These are phyloP conservation scores for Capronia coronata DNA, from an alignment of 2,329 filamentous ascomycete genomes.

Conservation along the genomic window DNA sequence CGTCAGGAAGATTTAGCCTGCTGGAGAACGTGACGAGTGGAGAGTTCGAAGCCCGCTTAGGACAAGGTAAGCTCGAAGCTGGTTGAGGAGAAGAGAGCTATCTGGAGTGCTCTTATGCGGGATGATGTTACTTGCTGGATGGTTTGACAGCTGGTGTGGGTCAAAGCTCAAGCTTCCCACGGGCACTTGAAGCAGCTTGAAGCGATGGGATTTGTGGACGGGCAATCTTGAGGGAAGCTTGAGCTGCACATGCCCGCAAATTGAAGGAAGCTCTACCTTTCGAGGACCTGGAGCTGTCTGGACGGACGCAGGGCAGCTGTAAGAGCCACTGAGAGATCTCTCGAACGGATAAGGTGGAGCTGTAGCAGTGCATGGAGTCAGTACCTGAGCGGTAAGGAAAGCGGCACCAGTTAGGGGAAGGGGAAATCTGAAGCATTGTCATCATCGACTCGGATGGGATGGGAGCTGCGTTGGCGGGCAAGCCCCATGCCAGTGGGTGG, in stretches of 20 bases:
- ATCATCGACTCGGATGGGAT: too few species aligned
- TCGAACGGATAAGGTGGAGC: conserved; percentile 1
- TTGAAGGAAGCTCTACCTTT: background rate
- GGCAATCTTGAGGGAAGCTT: background rate
- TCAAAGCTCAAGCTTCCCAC: conserved; percentile 8
- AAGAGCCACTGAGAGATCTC: background rate
- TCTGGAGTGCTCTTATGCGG: conserved; percentile 7
- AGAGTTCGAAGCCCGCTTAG: conserved; percentile 5
- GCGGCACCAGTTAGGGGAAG: conserved; percentile 2
- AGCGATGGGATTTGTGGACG: conserved; percentile 1
- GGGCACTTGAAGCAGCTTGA: background rate
- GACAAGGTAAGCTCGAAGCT: conserved; percentile 8
- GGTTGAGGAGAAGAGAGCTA: background rate
- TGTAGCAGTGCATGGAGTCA: background rate
- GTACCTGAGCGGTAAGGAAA: conserved; percentile 13
- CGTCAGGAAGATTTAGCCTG: conserved; percentile 3
- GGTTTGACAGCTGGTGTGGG: conserved; percentile 13
- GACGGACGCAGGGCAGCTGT: conserved; percentile 6
- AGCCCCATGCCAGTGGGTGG: background rate
- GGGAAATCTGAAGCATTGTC: conserved; percentile 3
- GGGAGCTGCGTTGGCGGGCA: conserved; percentile 8
- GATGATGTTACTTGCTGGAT: conserved; percentile 3
- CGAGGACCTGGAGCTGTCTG: background rate
- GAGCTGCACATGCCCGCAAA: conserved; percentile 8
- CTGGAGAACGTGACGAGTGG: conserved; percentile 7